These are phyloP conservation scores for Rhodotorula sp. DNA, from an alignment of 1,284 basidiomycete genomes.

Conservation along the genomic window DNA sequence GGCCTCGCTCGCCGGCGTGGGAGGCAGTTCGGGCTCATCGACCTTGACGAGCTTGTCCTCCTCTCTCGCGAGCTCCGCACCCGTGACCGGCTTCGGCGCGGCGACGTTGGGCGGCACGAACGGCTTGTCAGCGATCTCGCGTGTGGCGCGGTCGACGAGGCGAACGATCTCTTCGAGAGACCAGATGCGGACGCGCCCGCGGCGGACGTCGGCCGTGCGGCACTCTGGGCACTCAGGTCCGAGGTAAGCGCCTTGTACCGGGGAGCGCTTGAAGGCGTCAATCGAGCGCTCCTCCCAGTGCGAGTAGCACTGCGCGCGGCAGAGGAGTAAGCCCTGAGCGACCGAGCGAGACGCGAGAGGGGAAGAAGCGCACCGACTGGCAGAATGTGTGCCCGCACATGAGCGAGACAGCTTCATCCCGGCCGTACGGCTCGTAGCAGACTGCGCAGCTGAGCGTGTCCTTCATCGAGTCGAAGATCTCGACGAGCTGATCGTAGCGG, in stretches of 20 bases:
- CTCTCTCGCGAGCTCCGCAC: background rate
- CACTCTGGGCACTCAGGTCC: conserved; percentile 41
- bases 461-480: conserved; percentile 14
- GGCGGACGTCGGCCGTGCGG: conserved; percentile 5
- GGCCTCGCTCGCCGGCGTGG: background rate
- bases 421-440: conserved; percentile 30
- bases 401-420: conserved; percentile 12
- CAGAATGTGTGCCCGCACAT: conserved; percentile 41
- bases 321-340: background rate
- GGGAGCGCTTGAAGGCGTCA: conserved; percentile 22
- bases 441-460: conserved; percentile 32
- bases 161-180: conserved; percentile 19
- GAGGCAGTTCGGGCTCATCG: background rate
- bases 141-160: conserved; percentile 29
- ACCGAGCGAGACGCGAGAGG: background rate
- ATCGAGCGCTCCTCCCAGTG: conserved; percentile 24
- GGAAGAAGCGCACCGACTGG: background rate
- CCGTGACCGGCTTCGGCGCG: background rate
- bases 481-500: conserved; percentile 18
- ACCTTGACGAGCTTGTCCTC: background rate
- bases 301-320: conserved; percentile 6
- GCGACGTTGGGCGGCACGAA: conserved; percentile 6
- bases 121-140: conserved; percentile 19
- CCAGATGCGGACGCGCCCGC: conserved; percentile 18
- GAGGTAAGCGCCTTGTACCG: conserved; percentile 18